phyloP scores from a whole-genome alignment of 768 basidiomycete genomes.

The Cyathus striatus region DNA sequence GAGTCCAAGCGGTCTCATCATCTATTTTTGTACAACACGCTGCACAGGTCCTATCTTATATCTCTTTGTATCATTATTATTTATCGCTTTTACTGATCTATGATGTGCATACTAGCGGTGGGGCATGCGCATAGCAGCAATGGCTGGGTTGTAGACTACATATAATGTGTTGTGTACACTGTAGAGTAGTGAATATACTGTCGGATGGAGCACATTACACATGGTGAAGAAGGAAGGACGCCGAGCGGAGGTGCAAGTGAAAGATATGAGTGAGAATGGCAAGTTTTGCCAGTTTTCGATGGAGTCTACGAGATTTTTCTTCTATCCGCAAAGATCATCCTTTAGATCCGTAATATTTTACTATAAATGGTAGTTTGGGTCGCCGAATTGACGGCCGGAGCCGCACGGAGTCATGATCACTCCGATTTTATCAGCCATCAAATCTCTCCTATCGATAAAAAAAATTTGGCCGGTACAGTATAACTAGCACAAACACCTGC shows the following conservation, averaged over 20 bases:
- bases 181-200: too few relatives aligned
- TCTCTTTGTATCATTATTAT: constrained; percentile 3
- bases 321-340: not conserved
- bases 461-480: constrained; percentile 48
- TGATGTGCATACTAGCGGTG: not conserved
- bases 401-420: constrained; percentile 44
- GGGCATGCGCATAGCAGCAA: too few relatives aligned
- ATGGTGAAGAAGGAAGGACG: not conserved
- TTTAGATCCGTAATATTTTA: not conserved
- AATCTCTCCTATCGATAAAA: constrained; percentile 57
- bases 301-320: too few relatives aligned
- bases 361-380: not conserved
- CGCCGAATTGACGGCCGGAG: constrained; percentile 15
- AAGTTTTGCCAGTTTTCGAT: not conserved
- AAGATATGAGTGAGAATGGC: not conserved
- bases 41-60: constrained; percentile 6
- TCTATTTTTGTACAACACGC: constrained; percentile 5
- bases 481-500: constrained; percentile 57
- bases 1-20: constrained; percentile 1
- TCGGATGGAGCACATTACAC: too few relatives aligned
- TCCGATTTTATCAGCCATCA: constrained; percentile 47
- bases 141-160: too few relatives aligned
- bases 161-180: too few relatives aligned
- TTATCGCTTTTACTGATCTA: not conserved
- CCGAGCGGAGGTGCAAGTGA: not conserved